Evolutionary conservation across 2,329 filamentous ascomycete genomes (phyloP).

Genomic region (Aspergillus oerlinghausenensis): DNA sequence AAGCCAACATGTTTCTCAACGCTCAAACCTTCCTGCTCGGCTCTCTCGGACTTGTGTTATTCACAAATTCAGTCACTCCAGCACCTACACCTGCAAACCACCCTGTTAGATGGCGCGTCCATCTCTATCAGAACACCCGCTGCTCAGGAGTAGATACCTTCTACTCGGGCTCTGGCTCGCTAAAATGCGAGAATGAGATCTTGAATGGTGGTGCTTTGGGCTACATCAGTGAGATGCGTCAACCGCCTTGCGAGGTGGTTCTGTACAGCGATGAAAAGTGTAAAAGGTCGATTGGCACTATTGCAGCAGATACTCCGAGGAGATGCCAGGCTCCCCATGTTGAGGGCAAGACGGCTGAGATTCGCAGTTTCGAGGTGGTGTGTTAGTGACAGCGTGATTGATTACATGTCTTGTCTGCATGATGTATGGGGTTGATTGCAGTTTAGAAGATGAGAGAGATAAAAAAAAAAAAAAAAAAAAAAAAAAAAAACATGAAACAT

Average conservation of each 20-base stretch:
- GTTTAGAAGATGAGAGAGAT: too few species aligned
- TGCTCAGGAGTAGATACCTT: conserved; percentile 9
- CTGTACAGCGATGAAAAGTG: conserved; percentile 5
- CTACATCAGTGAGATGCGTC: conserved; percentile 3
- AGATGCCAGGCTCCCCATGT: background rate
- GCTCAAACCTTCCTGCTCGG: background rate
- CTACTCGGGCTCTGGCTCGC: conserved; percentile 7
- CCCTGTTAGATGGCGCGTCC: conserved; percentile 5
- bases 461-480: too few species aligned
- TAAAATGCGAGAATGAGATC: conserved; percentile 3
- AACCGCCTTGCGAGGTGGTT: conserved; percentile 1
- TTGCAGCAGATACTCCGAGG: conserved; percentile 1
- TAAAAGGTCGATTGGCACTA: background rate
- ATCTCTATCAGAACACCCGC: conserved; percentile 9
- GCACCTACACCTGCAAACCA: background rate
- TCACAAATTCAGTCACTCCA: background rate
- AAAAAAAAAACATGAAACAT: too few species aligned
- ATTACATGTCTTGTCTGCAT: too few species aligned
- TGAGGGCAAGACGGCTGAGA: background rate
- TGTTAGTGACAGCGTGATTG: background rate
- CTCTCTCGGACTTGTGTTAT: background rate
- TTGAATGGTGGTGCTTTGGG: conserved; percentile 11
- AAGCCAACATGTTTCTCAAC: background rate
- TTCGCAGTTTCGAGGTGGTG: background rate
- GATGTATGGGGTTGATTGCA: too few species aligned